phyloP scores from a whole-genome alignment of 2,329 filamentous ascomycete genomes.

The Didymosphaeria variabile region DNA sequence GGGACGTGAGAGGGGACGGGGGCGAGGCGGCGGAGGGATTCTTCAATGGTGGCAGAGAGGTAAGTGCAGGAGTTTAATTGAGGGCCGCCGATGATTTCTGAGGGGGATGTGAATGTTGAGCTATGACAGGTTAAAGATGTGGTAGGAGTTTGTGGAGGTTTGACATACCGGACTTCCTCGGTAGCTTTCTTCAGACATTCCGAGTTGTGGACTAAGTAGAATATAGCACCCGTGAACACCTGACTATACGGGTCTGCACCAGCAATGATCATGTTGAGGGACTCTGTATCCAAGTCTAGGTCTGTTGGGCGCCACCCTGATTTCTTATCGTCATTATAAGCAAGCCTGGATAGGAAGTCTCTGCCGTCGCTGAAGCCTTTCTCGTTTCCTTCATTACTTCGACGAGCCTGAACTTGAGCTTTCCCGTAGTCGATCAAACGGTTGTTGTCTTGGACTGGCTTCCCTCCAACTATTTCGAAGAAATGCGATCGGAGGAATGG shows the following conservation, averaged over 20 bases:
- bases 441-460: slow-evolving; percentile 35
- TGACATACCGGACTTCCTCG: slow-evolving; percentile 34
- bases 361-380: slow-evolving; percentile 30
- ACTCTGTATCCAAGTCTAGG: slow-evolving; percentile 55
- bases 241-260: slow-evolving; percentile 52
- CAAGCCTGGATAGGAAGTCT: slow-evolving; percentile 54
- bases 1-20: slow-evolving; percentile 38
- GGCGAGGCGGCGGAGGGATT: slow-evolving; percentile 39
- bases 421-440: slow-evolving; percentile 32
- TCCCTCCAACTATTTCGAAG: slow-evolving; percentile 31
- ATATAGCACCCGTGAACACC: slow-evolving; percentile 42
- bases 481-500: slow-evolving; percentile 30
- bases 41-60: slow-evolving; percentile 45
- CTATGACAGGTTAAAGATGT: background rate
- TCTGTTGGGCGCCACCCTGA: slow-evolving; percentile 47
- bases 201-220: slow-evolving; percentile 51
- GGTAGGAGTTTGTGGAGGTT: background rate
- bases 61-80: slow-evolving; percentile 36
- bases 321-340: slow-evolving; percentile 52
- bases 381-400: slow-evolving; percentile 11
- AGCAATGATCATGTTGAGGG: slow-evolving; percentile 55
- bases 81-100: slow-evolving; percentile 33
- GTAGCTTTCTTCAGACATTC: slow-evolving; percentile 30
- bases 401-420: slow-evolving; percentile 21
- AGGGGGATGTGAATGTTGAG: slow-evolving; percentile 17